Percentiles rank a stretch among this genome's conserved stretches.
Conservation (phyloP, 371 early-diverging fungal genomes). For the Synchytrium microbalum region DNA sequence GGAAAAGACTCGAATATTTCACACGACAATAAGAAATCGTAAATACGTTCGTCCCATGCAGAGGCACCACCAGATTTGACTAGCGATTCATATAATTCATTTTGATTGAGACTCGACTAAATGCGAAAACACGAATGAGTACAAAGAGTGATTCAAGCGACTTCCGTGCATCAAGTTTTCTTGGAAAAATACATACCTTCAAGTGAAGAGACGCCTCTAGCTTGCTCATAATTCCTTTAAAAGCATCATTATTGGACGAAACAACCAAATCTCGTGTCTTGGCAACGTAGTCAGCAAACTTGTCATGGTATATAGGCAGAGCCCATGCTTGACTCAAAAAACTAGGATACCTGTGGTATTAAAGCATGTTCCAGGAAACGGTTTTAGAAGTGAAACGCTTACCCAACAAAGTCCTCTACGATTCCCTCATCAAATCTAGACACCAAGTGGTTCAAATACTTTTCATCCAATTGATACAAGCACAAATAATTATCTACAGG, state of each 20-base stretch:
- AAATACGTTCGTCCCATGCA: slow-evolving; percentile 24
- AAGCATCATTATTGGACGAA: slow-evolving; percentile 9
- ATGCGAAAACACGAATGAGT: neutral
- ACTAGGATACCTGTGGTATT: slow-evolving; percentile 18
- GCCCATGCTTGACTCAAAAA: slow-evolving; percentile 42
- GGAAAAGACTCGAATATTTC: slow-evolving; percentile 24
- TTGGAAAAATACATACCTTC: slow-evolving; percentile 14
- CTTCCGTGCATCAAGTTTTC: slow-evolving; percentile 11
- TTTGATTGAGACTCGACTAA: slow-evolving; percentile 16
- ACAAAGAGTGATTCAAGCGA: slow-evolving; percentile 1
- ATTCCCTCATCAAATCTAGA: slow-evolving; percentile 43
- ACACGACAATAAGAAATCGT: slow-evolving; percentile 26
- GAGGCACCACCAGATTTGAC: slow-evolving; percentile 22
- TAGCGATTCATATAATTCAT: slow-evolving; percentile 29
- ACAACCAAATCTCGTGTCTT: slow-evolving; percentile 19
- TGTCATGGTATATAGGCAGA: slow-evolving; percentile 37
- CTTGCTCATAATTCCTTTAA: too few species aligned
- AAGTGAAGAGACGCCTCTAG: slow-evolving; percentile 16
- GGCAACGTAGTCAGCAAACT: slow-evolving; percentile 26
- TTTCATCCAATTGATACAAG: slow-evolving; percentile 37
- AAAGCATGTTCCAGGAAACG: neutral
- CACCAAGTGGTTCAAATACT: slow-evolving; percentile 36
- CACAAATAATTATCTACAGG: slow-evolving; percentile 32
- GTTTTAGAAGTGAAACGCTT: neutral
- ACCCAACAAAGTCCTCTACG: slow-evolving; percentile 39